A percentile compares a stretch with the other conserved stretches of the same genome.
Evolutionary conservation across 306 rosid species (phyloP).

Genomic region (Lagenaria siceraria): DNA sequence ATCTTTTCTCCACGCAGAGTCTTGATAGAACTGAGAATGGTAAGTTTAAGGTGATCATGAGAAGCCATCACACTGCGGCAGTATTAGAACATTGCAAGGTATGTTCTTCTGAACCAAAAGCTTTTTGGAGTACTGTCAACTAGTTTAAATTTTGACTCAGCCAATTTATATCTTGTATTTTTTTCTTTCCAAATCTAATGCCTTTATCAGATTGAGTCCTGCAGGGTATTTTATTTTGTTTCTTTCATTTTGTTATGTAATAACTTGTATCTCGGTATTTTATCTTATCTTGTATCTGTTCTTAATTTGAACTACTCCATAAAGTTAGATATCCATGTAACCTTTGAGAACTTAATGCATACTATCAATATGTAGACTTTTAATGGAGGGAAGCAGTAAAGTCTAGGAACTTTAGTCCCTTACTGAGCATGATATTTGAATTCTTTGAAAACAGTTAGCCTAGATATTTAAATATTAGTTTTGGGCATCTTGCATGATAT

Average conservation of each 20-base stretch:
- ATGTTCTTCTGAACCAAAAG: conserved; percentile 9
- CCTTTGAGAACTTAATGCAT: neutral
- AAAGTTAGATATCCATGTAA: neutral
- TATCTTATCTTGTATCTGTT: neutral
- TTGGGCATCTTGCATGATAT: neutral
- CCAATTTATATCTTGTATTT: neutral
- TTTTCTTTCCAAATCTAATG: neutral
- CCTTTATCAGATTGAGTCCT: neutral
- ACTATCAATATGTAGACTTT: neutral
- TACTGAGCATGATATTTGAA: neutral
- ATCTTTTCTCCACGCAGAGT: conserved; percentile 30
- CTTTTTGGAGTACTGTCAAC: neutral
- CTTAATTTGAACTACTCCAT: neutral
- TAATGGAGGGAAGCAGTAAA: neutral
- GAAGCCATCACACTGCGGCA: conserved; percentile 63
- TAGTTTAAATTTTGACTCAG: neutral
- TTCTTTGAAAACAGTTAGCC: neutral
- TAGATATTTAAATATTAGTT: neutral
- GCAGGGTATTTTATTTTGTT: neutral
- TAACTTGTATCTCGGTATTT: neutral
- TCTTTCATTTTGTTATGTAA: neutral
- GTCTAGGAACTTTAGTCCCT: neutral
- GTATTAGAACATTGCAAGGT: conserved; percentile 89
- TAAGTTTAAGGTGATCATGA: conserved; percentile 54
- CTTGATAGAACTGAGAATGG: conserved; percentile 62